Evolutionary conservation across 495 filamentous ascomycete genomes (phyloP).

Genomic region (Podospora australis): DNA sequence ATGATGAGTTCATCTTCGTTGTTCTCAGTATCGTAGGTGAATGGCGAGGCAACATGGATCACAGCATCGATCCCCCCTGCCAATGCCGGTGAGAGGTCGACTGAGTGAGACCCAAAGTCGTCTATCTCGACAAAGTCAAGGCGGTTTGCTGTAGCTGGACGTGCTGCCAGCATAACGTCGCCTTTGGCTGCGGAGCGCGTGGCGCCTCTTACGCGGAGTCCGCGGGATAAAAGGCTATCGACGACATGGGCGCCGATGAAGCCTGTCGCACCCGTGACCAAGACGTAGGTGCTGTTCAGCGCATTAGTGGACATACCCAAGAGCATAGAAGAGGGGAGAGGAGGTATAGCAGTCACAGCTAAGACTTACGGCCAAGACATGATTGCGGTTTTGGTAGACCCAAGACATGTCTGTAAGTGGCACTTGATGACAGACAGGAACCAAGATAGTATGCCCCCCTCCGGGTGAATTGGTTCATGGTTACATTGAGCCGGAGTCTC

Average conservation of each 20-base stretch:
- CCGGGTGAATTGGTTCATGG: no score
- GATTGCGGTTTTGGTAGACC: no score
- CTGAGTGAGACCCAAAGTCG: slow-evolving; percentile 26
- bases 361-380: neutral
- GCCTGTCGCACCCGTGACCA: slow-evolving; percentile 51
- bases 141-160: slow-evolving; percentile 23
- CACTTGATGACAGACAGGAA: no score
- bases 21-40: slow-evolving; percentile 28
- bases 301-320: neutral
- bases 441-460: no score
- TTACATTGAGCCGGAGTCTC: no score
- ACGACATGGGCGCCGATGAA: slow-evolving; percentile 49
- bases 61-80: slow-evolving; percentile 33
- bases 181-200: slow-evolving; percentile 38
- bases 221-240: slow-evolving; percentile 38
- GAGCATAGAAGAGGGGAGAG: neutral
- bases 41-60: slow-evolving; percentile 40
- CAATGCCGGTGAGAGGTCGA: slow-evolving; percentile 23
- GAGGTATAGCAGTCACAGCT: no score
- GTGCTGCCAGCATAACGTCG: slow-evolving; percentile 12
- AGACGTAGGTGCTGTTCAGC: slow-evolving; percentile 10
- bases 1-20: slow-evolving; percentile 49
- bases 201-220: slow-evolving; percentile 45
- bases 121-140: slow-evolving; percentile 34
- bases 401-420: no score